Evolutionary conservation across 2,329 filamentous ascomycete species (phyloP), one percentile per base, ranked within the genome.

Genomic region (Cordyceps fumosorosea): DNA sequence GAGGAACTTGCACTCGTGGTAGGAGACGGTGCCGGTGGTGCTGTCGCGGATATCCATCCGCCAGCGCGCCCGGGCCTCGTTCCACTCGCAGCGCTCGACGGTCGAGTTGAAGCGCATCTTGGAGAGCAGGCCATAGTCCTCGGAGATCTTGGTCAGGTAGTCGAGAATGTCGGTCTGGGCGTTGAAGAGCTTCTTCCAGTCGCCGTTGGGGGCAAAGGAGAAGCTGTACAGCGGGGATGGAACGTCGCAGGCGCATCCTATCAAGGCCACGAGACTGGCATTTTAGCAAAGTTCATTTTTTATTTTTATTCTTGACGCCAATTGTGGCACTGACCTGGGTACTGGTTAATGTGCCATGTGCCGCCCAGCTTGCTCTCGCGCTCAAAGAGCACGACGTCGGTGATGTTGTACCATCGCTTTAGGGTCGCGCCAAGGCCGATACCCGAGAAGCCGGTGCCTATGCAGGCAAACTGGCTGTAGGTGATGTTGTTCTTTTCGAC

Each of bases 261-360:
- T n/a, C 62, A 10, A n/a, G 20, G 8, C 3, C 20, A 37, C 8
- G n/a, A 37, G 24, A 34, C 20, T 29, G 24, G 16, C 5, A 22
- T 58, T n/a, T n/a, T 20, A 32, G 16, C 14, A 29, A 26, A 26
- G 29, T 32, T 22, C 5, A 32, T 3, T 12, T 10, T 6, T 6
- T 11, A n/a, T n/a, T 24, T 10, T 37, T 10, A 37, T 37, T 37
- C 3, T 12, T 37, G 5, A 12, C 34, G 12, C 29, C 5, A 18
- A 20, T 8, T n/a, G 10, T 14, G 2, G 5, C 6, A 5, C 57
- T 70, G 73, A 70, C 81, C 81, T 11, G 83, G 85, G 70, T 89
- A 89, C 37, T 78, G 75, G 69, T 88, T 89, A 51, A 80, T 80
- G 71, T 79, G 80, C 86, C 86, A 89, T 1, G 85, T 88, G 8